A percentile compares a stretch with the other conserved stretches of the same genome.
Conservation (phyloP, 495 filamentous ascomycete species). For the Geopyxis carbonaria region DNA sequence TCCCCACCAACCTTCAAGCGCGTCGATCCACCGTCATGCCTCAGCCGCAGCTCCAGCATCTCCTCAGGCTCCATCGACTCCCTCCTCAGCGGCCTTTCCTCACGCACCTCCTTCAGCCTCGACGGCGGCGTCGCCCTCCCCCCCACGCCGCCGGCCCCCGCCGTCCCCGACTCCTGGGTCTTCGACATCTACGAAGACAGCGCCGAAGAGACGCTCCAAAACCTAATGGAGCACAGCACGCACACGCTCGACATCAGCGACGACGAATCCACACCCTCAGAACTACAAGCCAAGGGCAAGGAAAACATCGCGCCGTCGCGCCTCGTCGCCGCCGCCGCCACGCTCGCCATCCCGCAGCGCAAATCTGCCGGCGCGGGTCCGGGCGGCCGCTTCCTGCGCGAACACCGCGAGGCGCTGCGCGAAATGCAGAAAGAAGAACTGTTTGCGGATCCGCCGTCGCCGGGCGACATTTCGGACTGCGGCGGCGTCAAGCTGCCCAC, state of each 20-base stretch:
- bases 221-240: constrained; percentile 78
- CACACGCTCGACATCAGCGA: constrained; percentile 67
- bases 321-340: constrained; percentile 13
- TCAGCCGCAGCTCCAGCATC: background rate
- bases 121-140: constrained; percentile 7
- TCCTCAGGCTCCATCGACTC: constrained; percentile 12
- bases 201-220: constrained; percentile 70
- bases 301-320: constrained; percentile 72
- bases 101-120: constrained; percentile 5
- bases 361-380: background rate
- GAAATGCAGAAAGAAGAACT: constrained; percentile 18
- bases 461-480: background rate
- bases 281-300: constrained; percentile 52
- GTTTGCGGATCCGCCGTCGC: background rate
- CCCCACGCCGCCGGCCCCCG: constrained; percentile 17
- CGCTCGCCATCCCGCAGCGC: constrained; percentile 12
- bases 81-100: constrained; percentile 3
- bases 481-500: constrained; percentile 6
- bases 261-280: constrained; percentile 37
- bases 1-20: constrained; percentile 8
- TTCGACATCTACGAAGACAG: constrained; percentile 94
- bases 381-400: background rate
- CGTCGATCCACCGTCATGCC: constrained; percentile 14
- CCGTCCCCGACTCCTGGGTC: constrained; percentile 54
- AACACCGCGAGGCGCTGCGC: constrained; percentile 9